A percentile compares a stretch with the other conserved stretches of the same genome.
Conservation (phyloP, 1,284 basidiomycete species). For the Naganishia sp. region DNA sequence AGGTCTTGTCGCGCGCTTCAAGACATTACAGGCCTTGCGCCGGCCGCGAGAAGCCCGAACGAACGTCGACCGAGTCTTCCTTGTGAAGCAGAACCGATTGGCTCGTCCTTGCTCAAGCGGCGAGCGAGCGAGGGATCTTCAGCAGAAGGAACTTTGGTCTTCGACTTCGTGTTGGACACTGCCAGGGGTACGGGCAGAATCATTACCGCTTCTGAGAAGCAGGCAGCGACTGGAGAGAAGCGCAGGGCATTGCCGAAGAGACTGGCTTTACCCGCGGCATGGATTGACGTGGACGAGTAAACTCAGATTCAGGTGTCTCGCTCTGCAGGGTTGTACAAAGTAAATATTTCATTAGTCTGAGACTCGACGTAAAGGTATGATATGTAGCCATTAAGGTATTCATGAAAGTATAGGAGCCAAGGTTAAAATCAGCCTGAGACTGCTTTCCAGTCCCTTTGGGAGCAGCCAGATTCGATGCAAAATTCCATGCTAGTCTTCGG, state of each 20-base stretch:
- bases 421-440: too few species aligned
- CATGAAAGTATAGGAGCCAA: too few species aligned
- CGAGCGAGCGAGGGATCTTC: not conserved
- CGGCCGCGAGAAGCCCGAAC: not conserved
- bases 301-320: too few species aligned
- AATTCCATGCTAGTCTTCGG: too few species aligned
- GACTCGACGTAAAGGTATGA: too few species aligned
- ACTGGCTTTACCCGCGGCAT: not conserved
- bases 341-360: too few species aligned
- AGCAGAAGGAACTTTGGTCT: not conserved
- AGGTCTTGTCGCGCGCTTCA: constrained; percentile 3
- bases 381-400: too few species aligned
- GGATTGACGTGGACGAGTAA: too few species aligned
- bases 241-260: not conserved
- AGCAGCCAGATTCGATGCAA: too few species aligned
- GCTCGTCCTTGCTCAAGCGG: not conserved
- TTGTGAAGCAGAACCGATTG: not conserved
- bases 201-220: not conserved
- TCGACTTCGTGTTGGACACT: not conserved
- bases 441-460: too few species aligned
- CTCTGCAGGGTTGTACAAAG: too few species aligned
- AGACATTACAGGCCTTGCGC: not conserved
- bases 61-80: not conserved
- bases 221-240: not conserved
- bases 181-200: not conserved